Evolutionary conservation across 257 asterid species (phyloP).

Genomic region (Solanum etuberosum): DNA sequence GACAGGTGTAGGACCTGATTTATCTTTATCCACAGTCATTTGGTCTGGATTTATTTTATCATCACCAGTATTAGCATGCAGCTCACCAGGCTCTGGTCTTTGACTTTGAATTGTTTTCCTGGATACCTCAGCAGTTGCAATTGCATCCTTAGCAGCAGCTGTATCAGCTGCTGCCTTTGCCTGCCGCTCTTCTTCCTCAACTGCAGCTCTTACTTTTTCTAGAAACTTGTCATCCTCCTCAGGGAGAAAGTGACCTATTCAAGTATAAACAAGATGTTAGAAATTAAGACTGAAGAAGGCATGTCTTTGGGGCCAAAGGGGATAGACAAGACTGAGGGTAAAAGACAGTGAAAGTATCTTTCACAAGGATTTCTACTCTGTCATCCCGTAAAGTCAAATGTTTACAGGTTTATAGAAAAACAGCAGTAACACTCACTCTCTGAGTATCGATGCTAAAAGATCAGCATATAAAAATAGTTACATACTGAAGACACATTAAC

Average conservation of each 20-base stretch:
- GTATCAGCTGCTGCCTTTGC: conserved; percentile 69
- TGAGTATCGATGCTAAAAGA: neutral
- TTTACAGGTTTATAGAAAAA: neutral
- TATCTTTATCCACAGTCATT: conserved; percentile 8
- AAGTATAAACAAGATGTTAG: neutral
- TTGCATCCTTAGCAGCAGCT: conserved; percentile 81
- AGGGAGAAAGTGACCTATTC: conserved; percentile 81
- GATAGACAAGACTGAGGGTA: neutral
- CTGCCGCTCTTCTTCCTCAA: conserved; percentile 92
- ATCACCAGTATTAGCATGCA: conserved; percentile 2
- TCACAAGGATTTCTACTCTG: neutral
- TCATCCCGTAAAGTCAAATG: neutral
- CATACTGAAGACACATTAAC: neutral
- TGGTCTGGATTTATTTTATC: conserved; percentile 20
- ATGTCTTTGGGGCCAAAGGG: neutral
- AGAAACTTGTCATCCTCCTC: conserved; percentile 97
- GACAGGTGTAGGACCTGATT: conserved; percentile 12
- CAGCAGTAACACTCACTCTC: neutral
- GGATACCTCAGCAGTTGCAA: conserved; percentile 65
- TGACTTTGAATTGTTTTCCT: conserved; percentile 29
- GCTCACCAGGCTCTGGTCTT: conserved; percentile 22
- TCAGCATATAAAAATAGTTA: neutral
- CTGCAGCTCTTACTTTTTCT: conserved; percentile 89
- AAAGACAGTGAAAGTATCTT: neutral
- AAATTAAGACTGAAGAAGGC: neutral